phyloP scores from a whole-genome alignment of 2,329 filamentous ascomycete species.

The Exophiala viscosa region DNA sequence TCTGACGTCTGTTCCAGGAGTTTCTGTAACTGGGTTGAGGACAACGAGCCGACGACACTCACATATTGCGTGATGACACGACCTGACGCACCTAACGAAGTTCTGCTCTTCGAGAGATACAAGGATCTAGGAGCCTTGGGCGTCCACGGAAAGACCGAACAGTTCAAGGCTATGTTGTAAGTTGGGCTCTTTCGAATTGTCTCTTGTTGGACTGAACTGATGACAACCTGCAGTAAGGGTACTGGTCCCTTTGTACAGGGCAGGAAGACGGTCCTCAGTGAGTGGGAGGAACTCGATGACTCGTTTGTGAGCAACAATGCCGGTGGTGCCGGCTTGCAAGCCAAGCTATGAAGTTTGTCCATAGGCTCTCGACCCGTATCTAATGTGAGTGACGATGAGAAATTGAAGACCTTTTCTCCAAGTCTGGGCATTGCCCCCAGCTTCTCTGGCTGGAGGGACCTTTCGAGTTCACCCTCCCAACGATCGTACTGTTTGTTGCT shows the following conservation, averaged over 20 bases:
- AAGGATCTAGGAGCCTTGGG: slow-evolving; percentile 19
- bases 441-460: no score
- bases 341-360: slow-evolving; percentile 11
- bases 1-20: slow-evolving; percentile 10
- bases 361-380: not conserved
- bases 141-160: slow-evolving; percentile 21
- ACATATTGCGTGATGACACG: slow-evolving; percentile 23
- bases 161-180: slow-evolving; percentile 28
- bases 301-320: slow-evolving; percentile 21
- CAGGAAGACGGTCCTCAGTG: slow-evolving; percentile 21
- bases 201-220: not conserved
- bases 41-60: slow-evolving; percentile 20
- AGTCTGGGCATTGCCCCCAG: no score
- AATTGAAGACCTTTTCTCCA: no score
- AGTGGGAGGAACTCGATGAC: slow-evolving; percentile 23
- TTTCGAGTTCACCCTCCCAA: no score
- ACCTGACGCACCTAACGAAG: slow-evolving; percentile 17
- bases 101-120: slow-evolving; percentile 26
- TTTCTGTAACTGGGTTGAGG: slow-evolving; percentile 23
- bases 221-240: slow-evolving; percentile 11
- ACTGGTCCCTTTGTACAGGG: slow-evolving; percentile 19
- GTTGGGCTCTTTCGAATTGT: not conserved
- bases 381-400: no score
- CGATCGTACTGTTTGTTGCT: no score
- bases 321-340: slow-evolving; percentile 14